A percentile compares a stretch with the other conserved stretches of the same genome.
Evolutionary conservation across 2,329 filamentous ascomycete genomes (phyloP).

Genomic region (Coniochaeta prunicola): DNA sequence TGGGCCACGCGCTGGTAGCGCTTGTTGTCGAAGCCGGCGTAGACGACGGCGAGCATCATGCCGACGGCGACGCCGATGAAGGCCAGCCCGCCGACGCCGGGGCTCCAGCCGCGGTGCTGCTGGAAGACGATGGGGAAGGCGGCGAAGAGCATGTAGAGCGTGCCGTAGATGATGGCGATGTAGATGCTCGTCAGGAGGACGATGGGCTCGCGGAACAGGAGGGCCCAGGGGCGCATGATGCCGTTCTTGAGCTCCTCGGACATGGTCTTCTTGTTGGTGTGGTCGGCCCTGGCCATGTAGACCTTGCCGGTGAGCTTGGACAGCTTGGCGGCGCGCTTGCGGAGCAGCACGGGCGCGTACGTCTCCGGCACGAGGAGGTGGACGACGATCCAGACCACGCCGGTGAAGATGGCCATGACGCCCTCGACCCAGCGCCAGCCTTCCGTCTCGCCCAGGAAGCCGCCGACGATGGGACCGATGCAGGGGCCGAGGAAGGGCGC

Average conservation of each 20-base stretch:
- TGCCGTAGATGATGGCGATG: conserved; percentile 54
- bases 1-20: conserved; percentile 40
- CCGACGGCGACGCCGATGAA: conserved; percentile 65
- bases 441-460: conserved; percentile 55
- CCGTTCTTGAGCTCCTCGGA: conserved; percentile 47
- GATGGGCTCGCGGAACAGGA: conserved; percentile 65
- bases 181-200: conserved; percentile 59
- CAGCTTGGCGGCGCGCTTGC: conserved; percentile 43
- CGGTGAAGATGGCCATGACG: conserved; percentile 57
- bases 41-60: conserved; percentile 51
- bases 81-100: conserved; percentile 53
- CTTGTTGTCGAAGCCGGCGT: conserved; percentile 48
- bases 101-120: conserved; percentile 47
- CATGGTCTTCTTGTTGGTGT: conserved; percentile 28
- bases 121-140: conserved; percentile 63
- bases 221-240: conserved; percentile 57
- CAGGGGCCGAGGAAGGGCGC: conserved; percentile 47
- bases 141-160: conserved; percentile 53
- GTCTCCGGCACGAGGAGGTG: conserved; percentile 50
- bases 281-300: conserved; percentile 46
- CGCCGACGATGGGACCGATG: conserved; percentile 50
- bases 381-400: conserved; percentile 49
- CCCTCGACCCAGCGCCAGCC: conserved; percentile 68
- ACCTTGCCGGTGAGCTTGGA: conserved; percentile 45
- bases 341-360: conserved; percentile 51